phyloP scores from a whole-genome alignment of 441 rosid species.

The Mallotus japonicus region DNA sequence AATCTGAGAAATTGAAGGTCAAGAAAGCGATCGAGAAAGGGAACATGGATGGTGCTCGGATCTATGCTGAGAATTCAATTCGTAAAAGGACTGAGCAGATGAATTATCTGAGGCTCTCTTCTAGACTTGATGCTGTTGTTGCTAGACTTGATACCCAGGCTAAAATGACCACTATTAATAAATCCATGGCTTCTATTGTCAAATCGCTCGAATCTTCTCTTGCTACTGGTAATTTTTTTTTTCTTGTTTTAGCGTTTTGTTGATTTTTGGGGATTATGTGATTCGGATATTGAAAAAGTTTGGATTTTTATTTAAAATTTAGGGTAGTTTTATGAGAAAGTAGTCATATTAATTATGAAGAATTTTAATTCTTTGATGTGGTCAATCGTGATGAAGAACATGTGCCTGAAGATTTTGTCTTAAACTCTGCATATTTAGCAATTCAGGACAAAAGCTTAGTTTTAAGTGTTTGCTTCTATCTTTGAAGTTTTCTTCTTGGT shows the following conservation, averaged over 20 bases:
- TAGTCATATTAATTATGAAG: not conserved
- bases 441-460: no score
- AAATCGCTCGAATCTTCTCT: conserved; percentile 88
- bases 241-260: not conserved
- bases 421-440: no score
- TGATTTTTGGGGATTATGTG: not conserved
- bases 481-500: not conserved
- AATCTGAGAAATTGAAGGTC: conserved; percentile 75
- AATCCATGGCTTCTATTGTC: conserved; percentile 76
- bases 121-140: conserved; percentile 87
- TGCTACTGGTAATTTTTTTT: conserved; percentile 52
- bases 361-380: not conserved
- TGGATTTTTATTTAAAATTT: not conserved
- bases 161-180: conserved; percentile 80
- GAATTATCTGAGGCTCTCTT: conserved; percentile 86
- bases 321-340: not conserved
- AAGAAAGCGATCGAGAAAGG: conserved; percentile 97
- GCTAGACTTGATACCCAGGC: conserved; percentile 91
- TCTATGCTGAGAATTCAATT: conserved; percentile 96
- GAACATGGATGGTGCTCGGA: conserved; percentile 88
- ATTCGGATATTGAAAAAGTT: not conserved
- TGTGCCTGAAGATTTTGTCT: no score
- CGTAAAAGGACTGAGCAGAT: conserved; percentile 94
- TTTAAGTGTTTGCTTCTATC: not conserved
- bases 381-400: not conserved